phyloP scores from a whole-genome alignment of 2,329 filamentous ascomycete genomes.

The Setomelanomma holmii region DNA sequence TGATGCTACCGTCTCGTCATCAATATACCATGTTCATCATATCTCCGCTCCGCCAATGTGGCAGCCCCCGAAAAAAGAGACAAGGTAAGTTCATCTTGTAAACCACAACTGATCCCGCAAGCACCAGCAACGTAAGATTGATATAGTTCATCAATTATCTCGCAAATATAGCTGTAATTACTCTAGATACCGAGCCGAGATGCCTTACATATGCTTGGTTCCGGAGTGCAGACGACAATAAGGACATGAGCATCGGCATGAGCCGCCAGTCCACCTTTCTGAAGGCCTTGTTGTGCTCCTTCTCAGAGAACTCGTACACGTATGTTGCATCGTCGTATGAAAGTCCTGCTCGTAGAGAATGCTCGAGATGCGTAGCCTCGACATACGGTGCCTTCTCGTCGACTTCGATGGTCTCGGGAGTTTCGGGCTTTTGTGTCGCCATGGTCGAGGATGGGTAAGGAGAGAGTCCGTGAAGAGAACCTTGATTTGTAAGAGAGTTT shows the following conservation, averaged over 20 bases:
- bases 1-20: neutral
- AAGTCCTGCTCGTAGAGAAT: constrained; percentile 2
- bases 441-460: neutral
- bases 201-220: neutral
- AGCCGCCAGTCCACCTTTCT: constrained; percentile 18
- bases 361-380: constrained; percentile 1
- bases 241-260: constrained; percentile 17
- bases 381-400: neutral
- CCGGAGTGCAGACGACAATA: constrained; percentile 3
- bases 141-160: neutral
- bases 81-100: neutral
- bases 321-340: neutral
- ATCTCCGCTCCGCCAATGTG: neutral
- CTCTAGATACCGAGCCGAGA: neutral
- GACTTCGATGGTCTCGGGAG: neutral
- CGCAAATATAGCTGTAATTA: neutral
- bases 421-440: neutral
- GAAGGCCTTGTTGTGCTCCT: constrained; percentile 21
- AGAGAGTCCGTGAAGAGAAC: neutral
- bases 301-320: constrained; percentile 1
- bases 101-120: too few species aligned
- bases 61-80: neutral
- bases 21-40: neutral
- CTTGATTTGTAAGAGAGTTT: neutral
- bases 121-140: too few species aligned